Conservation (phyloP, 495 filamentous ascomycete species). For the Parmelia sp. region DNA sequence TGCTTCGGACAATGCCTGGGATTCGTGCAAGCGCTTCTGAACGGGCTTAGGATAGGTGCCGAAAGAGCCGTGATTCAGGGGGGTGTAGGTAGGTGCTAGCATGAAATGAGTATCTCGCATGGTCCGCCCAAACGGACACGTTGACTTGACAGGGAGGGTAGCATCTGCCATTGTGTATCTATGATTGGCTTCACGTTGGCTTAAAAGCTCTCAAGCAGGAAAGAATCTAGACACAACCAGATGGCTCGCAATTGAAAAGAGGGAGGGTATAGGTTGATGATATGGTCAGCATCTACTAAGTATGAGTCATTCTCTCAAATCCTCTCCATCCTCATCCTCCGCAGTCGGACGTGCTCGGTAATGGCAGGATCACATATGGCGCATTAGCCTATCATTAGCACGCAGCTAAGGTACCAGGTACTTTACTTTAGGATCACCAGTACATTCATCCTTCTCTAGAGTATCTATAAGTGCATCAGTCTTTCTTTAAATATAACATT, state of each 20-base stretch:
- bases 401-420: not conserved
- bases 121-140: constrained; percentile 42
- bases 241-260: not conserved
- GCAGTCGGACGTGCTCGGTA: not conserved
- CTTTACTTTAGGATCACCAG: not conserved
- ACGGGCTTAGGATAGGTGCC: constrained; percentile 64
- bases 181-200: not conserved
- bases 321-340: too few relatives aligned
- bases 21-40: constrained; percentile 47
- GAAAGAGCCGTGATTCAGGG: constrained; percentile 86
- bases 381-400: not conserved
- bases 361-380: not conserved
- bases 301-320: too few relatives aligned
- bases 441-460: not conserved
- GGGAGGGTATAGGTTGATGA: too few relatives aligned
- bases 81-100: constrained; percentile 59
- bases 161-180: constrained; percentile 2
- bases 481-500: not conserved
- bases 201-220: not conserved
- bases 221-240: not conserved
- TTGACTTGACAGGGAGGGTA: not conserved
- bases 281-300: not conserved
- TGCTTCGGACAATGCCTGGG: constrained; percentile 55
- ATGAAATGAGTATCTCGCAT: constrained; percentile 62
- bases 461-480: too few relatives aligned